phyloP scores from a whole-genome alignment of 768 basidiomycete species.

The Botryobasidium botryosum region DNA sequence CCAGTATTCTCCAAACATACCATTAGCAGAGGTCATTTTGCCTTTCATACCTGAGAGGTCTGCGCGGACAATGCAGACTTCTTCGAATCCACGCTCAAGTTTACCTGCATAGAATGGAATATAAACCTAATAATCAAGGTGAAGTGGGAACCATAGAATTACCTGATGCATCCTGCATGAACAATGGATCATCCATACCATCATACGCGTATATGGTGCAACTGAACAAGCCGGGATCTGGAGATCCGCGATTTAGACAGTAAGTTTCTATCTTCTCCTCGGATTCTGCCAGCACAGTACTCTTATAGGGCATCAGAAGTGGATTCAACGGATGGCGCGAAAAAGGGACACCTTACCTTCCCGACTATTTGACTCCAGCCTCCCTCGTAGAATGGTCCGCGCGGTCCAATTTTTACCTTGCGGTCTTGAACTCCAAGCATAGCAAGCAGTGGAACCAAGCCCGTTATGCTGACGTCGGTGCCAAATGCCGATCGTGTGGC shows the following conservation, averaged over 20 bases:
- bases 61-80: background rate
- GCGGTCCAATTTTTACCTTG: too few relatives aligned
- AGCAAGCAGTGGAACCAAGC: background rate
- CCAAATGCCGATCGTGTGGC: slow-evolving; percentile 71
- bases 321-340: too few relatives aligned
- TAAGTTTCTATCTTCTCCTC: background rate
- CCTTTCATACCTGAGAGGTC: background rate
- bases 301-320: background rate
- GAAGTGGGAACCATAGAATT: too few relatives aligned
- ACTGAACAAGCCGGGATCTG: too few relatives aligned
- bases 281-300: background rate
- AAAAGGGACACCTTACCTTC: too few relatives aligned
- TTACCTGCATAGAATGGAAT: background rate
- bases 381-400: background rate
- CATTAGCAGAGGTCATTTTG: background rate
- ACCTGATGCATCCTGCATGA: background rate
- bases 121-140: background rate
- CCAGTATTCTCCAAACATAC: too few relatives aligned
- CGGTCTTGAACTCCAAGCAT: background rate
- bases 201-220: background rate
- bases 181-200: background rate
- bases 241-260: too few relatives aligned
- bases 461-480: background rate
- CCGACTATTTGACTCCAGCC: background rate
- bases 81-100: background rate